A percentile compares a stretch with the other conserved stretches of the same genome.
Evolutionary conservation across 352 stramenopile genomes (phyloP).

Genomic region (Pythium oligandrum): DNA sequence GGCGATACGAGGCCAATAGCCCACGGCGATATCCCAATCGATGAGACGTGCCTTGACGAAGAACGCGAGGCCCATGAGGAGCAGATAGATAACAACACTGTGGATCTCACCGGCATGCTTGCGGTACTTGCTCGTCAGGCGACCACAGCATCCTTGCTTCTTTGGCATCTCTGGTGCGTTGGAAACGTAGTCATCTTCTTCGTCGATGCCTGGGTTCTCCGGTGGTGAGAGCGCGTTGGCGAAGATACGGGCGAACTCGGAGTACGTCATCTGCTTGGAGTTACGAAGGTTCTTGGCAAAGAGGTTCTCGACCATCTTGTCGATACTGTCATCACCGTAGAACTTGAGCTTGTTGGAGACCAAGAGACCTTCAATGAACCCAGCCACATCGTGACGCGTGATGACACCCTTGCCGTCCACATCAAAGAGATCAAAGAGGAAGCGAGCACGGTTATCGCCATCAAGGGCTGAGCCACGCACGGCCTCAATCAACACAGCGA

Average conservation of each 20-base stretch:
- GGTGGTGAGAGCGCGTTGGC: constrained; percentile 16
- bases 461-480: constrained; percentile 43
- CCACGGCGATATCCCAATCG: constrained; percentile 39
- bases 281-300: constrained; percentile 32
- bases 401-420: constrained; percentile 36
- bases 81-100: constrained; percentile 40
- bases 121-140: constrained; percentile 28
- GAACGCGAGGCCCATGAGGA: constrained; percentile 39
- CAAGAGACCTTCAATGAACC: constrained; percentile 61
- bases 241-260: constrained; percentile 47
- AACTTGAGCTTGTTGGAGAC: constrained; percentile 49
- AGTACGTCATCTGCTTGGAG: constrained; percentile 45
- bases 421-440: constrained; percentile 69
- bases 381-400: constrained; percentile 36
- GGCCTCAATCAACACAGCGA: constrained; percentile 51
- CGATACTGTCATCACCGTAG: constrained; percentile 35
- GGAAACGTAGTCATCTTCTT: too few species aligned
- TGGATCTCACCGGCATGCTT: constrained; percentile 50
- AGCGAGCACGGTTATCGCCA: constrained; percentile 49
- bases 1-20: constrained; percentile 47
- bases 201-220: too few species aligned
- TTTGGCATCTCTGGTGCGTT: not conserved
- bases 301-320: constrained; percentile 22
- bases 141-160: constrained; percentile 13
- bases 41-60: constrained; percentile 38